Evolutionary conservation across 1,284 basidiomycete species (phyloP).

Genomic region (Ceratorhiza oryzae-sativae): DNA sequence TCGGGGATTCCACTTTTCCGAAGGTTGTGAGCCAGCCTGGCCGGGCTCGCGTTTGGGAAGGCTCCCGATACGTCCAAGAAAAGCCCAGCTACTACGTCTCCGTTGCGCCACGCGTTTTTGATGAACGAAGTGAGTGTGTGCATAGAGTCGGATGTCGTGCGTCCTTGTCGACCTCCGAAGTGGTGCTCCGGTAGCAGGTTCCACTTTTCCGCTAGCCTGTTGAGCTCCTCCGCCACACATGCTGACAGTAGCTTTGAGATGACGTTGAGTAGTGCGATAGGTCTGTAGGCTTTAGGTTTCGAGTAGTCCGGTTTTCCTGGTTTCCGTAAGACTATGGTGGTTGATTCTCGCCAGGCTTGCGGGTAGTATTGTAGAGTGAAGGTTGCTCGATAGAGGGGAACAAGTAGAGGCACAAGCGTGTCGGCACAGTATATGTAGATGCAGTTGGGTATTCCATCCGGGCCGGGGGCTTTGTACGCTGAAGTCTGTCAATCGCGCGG

Average conservation of each 20-base stretch:
- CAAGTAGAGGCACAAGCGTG: conserved; percentile 46
- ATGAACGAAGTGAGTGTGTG: conserved; percentile 24
- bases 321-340: conserved; percentile 37
- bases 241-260: conserved; percentile 35
- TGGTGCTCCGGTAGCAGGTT: conserved; percentile 36
- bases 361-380: conserved; percentile 34
- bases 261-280: conserved; percentile 42
- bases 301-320: conserved; percentile 40
- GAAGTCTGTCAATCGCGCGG: conserved; percentile 10
- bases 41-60: conserved; percentile 48
- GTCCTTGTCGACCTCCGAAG: conserved; percentile 38
- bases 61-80: conserved; percentile 45
- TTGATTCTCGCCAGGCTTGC: conserved; percentile 23
- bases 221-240: conserved; percentile 6
- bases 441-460: conserved; percentile 52
- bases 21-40: conserved; percentile 50
- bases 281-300: conserved; percentile 39
- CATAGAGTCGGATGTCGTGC: conserved; percentile 36
- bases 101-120: conserved; percentile 41
- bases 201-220: conserved; percentile 11
- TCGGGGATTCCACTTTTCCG: conserved; percentile 47
- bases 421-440: conserved; percentile 48
- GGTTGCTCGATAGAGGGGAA: conserved; percentile 39
- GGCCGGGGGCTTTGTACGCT: conserved; percentile 51
- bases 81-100: conserved; percentile 33